Base-by-base conservation (phyloP, 495 filamentous ascomycete genomes). In the Usnea hakonensis region DNA sequence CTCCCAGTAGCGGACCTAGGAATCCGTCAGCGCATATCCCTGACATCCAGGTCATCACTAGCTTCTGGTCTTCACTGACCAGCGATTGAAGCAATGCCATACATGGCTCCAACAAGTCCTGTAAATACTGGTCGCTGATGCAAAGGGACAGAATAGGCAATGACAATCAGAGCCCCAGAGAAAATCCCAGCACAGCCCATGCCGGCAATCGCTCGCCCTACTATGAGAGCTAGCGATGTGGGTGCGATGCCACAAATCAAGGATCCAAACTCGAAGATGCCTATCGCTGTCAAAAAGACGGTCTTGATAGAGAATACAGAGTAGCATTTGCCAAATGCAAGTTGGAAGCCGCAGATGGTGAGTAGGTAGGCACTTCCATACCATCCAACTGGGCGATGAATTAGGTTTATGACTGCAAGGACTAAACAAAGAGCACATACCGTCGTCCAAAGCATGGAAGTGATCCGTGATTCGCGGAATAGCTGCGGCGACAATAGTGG, bases 121-220 rank as follows among this genome's bases (percentile, higher is more conserved):
- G 78, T 84, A 67, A 86, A 87, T 38, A 83, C 69, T 0, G 90
- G 89, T 7, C 90, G 77, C 58, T 83, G 83, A 4, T 73, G 70
- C 0, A 91, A 74, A 0, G 89, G 87, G 0, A 91, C 82, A 7
- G 80, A 81, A 64, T 82, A 76, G 32, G 82, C 79, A 1, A 94
- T 77, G 66, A 93, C 90, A 48, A 88, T 79, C 48, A 91, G 74
- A 0, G 83, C 83, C 6, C 90, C 91, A 2, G 84, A 83, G 70
- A 89, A 89, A 60, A 94, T 85, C 48, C 89, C 91, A 4, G 87
- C 86, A 28, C 77, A 77, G 10, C 89, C 89, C 35, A 90, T 64
- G 14, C 89, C 89, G 17, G 88, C 85, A 44, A 92, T 75, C 19
- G 90, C 88, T n/a, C 90, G 81, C 8, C 89, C 90, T 60, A 90